These are phyloP conservation scores for Rubus idaeus DNA, from an alignment of 306 rosid species.

Conservation along the genomic window DNA sequence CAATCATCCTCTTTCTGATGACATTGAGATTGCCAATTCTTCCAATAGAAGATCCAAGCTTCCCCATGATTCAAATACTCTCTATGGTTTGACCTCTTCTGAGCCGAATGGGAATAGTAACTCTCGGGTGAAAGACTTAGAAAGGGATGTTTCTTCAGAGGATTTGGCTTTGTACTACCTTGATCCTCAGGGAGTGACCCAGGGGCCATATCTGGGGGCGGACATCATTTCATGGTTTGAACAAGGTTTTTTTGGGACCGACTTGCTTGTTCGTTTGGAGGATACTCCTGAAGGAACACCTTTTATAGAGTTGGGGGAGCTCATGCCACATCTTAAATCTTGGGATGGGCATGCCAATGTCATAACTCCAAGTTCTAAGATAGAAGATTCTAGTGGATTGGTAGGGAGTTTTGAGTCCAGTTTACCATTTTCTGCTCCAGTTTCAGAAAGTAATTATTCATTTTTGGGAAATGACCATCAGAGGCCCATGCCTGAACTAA, in stretches of 20 bases:
- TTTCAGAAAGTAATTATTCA: slow-evolving; percentile 27
- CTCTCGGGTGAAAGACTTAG: slow-evolving; percentile 25
- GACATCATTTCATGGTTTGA: slow-evolving; percentile 64
- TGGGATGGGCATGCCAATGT: slow-evolving; percentile 25
- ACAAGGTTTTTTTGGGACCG: slow-evolving; percentile 60
- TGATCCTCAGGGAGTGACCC: slow-evolving; percentile 63
- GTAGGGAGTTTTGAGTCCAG: slow-evolving; percentile 32
- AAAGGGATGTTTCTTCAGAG: slow-evolving; percentile 32
- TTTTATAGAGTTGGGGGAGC: slow-evolving; percentile 48
- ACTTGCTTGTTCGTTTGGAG: slow-evolving; percentile 53
- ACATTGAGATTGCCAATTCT: slow-evolving; percentile 25
- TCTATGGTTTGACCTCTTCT: slow-evolving; percentile 25
- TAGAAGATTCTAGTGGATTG: slow-evolving; percentile 31
- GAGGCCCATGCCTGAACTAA: slow-evolving; percentile 30
- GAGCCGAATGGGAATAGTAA: slow-evolving; percentile 31
- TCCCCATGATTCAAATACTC: slow-evolving; percentile 34
- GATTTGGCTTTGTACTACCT: slow-evolving; percentile 49
- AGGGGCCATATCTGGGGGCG: slow-evolving; percentile 56
- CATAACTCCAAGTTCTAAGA: slow-evolving; percentile 27
- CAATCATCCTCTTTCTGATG: slow-evolving; percentile 18
- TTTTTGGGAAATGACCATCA: slow-evolving; percentile 27
- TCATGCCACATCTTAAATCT: slow-evolving; percentile 50
- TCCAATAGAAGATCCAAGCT: slow-evolving; percentile 35
- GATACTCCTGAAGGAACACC: slow-evolving; percentile 50
- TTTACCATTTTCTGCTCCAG: slow-evolving; percentile 30